phyloP scores from a whole-genome alignment of 768 basidiomycete genomes.

The Naganishia antarctica region DNA sequence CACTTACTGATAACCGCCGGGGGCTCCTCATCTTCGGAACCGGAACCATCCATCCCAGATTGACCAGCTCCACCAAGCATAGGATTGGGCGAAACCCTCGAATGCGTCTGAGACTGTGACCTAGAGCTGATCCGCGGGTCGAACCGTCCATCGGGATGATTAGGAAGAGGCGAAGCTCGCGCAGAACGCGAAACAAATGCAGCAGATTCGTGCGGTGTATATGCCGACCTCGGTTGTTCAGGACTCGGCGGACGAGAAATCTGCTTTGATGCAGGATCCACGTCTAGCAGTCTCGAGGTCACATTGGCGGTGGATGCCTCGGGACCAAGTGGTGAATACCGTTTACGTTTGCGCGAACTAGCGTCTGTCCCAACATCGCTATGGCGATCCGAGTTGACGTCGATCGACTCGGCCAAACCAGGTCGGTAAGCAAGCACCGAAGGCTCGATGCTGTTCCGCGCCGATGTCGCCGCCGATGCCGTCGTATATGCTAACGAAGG shows the following conservation, averaged over 20 bases:
- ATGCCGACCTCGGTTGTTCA: neutral
- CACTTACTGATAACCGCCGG: conserved; percentile 5
- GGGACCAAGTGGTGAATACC: conserved; percentile 6
- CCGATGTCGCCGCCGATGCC: conserved; percentile 12
- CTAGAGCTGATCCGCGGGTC: neutral
- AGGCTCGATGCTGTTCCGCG: conserved; percentile 6
- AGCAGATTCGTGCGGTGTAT: neutral
- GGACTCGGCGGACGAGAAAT: neutral
- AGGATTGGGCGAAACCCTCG: neutral
- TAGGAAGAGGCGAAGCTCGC: neutral
- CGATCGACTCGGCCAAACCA: conserved; percentile 1
- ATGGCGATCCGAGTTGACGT: conserved; percentile 6
- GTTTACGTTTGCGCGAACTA: conserved; percentile 8
- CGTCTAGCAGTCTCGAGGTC: neutral
- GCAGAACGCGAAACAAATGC: neutral
- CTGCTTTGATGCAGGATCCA: neutral
- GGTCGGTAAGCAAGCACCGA: conserved; percentile 6
- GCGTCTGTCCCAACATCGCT: conserved; percentile 15
- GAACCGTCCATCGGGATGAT: neutral
- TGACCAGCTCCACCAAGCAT: neutral
- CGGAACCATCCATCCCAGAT: neutral
- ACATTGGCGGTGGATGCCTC: neutral
- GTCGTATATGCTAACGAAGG: neutral
- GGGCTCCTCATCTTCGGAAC: conserved; percentile 10
- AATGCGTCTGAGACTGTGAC: conserved; percentile 6